Evolutionary conservation across 148 eudicot species (phyloP).

Genomic region (Vaccinium myrtillus): DNA sequence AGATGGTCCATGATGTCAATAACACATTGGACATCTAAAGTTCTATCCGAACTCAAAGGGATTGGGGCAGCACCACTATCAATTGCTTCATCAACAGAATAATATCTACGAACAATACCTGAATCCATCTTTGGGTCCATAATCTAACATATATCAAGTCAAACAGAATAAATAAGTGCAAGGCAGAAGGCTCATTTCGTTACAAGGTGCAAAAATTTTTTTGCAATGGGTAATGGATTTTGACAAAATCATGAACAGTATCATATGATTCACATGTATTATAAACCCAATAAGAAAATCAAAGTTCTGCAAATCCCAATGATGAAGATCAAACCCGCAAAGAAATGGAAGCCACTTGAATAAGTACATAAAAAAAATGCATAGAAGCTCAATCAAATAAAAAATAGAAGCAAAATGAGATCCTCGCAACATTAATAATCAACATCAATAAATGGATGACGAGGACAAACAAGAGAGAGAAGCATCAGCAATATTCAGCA

Average conservation of each 20-base stretch:
- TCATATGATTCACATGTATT: not conserved
- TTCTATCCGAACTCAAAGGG: conserved; percentile 78
- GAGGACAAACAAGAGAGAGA: not conserved
- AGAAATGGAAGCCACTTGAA: not conserved
- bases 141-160: conserved; percentile 45
- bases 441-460: not conserved
- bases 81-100: conserved; percentile 92
- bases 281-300: not conserved
- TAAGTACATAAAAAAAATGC: not conserved
- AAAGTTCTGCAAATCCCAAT: not conserved
- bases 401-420: not conserved
- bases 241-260: not conserved
- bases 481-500: conserved; percentile 6
- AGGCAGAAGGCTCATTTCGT: not conserved
- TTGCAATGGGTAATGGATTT: not conserved
- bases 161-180: conserved; percentile 3
- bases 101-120: conserved; percentile 77
- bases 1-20: conserved; percentile 95
- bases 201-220: not conserved
- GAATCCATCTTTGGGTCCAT: conserved; percentile 99
- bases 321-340: not conserved
- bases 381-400: not conserved
- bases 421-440: not conserved
- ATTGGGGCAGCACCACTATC: conserved; percentile 95
- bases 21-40: conserved; percentile 57